Base-by-base conservation (phyloP, 2,329 filamentous ascomycete genomes). In the Bipolaris oryzae region DNA sequence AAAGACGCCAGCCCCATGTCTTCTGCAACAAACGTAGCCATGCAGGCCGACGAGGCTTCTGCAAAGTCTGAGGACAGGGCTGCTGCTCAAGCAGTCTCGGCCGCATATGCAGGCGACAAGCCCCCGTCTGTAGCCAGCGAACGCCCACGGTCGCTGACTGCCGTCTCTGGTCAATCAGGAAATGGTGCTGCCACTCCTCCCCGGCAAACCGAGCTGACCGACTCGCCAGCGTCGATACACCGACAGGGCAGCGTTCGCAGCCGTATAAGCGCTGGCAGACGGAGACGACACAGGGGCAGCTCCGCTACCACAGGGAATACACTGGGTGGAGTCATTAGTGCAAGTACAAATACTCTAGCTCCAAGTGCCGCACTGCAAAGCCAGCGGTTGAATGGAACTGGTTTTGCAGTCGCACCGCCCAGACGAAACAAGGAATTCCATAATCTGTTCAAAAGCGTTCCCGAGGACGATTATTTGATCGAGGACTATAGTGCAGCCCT, bases 401-500 rank as follows among this genome's bases (percentile, higher is more conserved):
- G 95, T 0, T 99, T 99, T 74, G 94, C 95, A 47, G 92, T 98
- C 62, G 95, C 95, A 46, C 96, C 91, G 74, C 96, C 96, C 76
- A 97, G 95, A 79, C 87, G 96, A 54, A 99, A 99, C 77, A 87
- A 92, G 46, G 95, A 98, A 72, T 99, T 98, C 69, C 95, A 99
- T 75, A 85, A 85, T 57, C 80, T 96, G 2, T 99, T 99, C 81
- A 90, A 95, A 77, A 98, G 93, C 73, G 95, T 99, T 0, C 95
- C 96, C 1, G 94, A 98, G 64, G 95, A 99, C 70, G 95, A 99
- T 76, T 97, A 96, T 72, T 83, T 99, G 23, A 98, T 99, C 63
- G 95, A 99, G 73, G 95, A 99, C 75, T 99, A 98, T 76, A 97
- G 95, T 75, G 97, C 95, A 74, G 95, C 95, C 3, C 77, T 99